Conservation (phyloP, 352 stramenopile species). For the Phytophthora megakarya region DNA sequence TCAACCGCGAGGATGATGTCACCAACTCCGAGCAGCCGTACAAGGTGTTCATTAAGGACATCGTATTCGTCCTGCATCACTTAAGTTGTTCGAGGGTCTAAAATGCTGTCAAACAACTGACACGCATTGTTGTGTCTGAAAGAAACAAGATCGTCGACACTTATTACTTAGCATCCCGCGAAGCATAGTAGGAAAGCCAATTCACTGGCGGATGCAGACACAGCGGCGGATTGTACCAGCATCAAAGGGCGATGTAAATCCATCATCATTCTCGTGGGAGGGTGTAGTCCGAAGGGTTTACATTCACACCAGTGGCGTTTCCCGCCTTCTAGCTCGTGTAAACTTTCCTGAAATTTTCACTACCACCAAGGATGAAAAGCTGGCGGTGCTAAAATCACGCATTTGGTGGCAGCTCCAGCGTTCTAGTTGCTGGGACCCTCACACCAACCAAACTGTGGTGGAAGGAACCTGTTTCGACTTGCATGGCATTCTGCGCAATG, state of each 20-base stretch:
- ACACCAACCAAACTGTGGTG: slow-evolving; percentile 11
- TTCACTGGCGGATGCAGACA: slow-evolving; percentile 22
- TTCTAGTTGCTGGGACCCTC: slow-evolving; percentile 26
- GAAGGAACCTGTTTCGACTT: slow-evolving; percentile 23
- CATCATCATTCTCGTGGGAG: slow-evolving; percentile 18
- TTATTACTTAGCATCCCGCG: slow-evolving; percentile 9
- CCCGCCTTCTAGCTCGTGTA: slow-evolving; percentile 21
- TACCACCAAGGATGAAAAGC: slow-evolving; percentile 1
- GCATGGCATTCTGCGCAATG: slow-evolving; percentile 18
- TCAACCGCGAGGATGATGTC: not conserved
- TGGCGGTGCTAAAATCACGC: not conserved
- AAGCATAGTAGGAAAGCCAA: not conserved
- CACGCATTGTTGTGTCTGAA: not conserved
- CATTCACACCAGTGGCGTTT: slow-evolving; percentile 27
- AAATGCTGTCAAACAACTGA: not conserved
- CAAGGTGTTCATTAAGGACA: slow-evolving; percentile 26
- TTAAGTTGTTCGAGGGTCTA: slow-evolving; percentile 6
- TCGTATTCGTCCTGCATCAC: slow-evolving; percentile 24
- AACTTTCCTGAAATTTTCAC: not conserved
- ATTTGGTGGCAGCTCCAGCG: slow-evolving; percentile 27
- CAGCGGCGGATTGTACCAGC: not conserved
- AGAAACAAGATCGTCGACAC: slow-evolving; percentile 24
- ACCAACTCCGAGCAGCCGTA: not conserved
- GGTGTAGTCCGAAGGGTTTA: slow-evolving; percentile 26
- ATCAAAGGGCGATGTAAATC: not conserved